Base-by-base conservation (phyloP, 257 asterid genomes). In the Scutellaria baicalensis region DNA sequence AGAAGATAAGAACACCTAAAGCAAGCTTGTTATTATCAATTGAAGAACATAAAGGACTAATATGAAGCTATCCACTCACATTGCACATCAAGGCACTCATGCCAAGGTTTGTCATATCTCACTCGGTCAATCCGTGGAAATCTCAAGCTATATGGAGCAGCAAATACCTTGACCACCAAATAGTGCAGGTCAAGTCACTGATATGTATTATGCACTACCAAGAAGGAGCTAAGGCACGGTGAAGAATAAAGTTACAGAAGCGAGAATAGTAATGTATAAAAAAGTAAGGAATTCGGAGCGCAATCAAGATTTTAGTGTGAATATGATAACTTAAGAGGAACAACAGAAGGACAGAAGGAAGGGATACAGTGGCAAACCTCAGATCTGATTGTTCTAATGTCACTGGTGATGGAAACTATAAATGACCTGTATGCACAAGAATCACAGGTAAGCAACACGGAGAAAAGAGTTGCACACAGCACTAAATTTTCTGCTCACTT, bases 81-180 rank as follows among this genome's bases (percentile, higher is more conserved):
- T 66, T 89, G 95, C 76, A 93, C 91, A 74, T 93, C 96, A 62
- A 93, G 96, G 75, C 99, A 93, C 74, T 93, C 99, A 68, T 89
- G 89, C 99, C 99, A 93, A 72, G 96, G 96, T 82, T 91, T 93
- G 79, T 93, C 99, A 80, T 87, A 89, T 82, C 97, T 87, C 71
- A 84, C 95, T 38, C 88, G 86, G 79, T 93, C 97, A 78, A 93
- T 93, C 72, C 99, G 94, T 40, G 97, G 99, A 87, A 93, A 93
- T 80, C 97, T 89, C 83, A 93, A 83, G 92, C 91, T 83, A 84
- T 91, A 89, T 52, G 99, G 99, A 72, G 99, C 96, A 77, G 99
- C 88, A 87, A 91, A 93, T 58, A 89, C 97, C 98, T 93, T 84
- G 67, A 78, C 55, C 81, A 62, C 59, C 45, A 51, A 45, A 75